Evolutionary conservation across 345 rosid genomes (phyloP), one percentile per base, ranked within the genome.

Genomic region (Pugionium dolabratum): DNA sequence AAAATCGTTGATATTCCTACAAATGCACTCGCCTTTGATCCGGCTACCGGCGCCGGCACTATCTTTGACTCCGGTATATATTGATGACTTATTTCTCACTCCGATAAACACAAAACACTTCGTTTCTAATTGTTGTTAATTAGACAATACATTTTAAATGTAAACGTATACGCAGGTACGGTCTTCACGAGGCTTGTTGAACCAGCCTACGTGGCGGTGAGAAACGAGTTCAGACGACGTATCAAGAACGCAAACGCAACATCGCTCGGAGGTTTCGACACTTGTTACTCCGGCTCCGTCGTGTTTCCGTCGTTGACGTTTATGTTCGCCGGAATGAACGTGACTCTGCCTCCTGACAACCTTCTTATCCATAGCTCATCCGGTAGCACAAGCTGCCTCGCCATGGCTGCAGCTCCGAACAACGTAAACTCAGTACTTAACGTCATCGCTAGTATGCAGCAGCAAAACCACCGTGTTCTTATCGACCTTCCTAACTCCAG

Each of bases 381-480:
- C 5, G 89, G 95, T 10, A 78, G 80, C 86, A 78, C 61, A 70
- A 71, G 89, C 43, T 94, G 99, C 65, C 67, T 94, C 30, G 99
- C 99, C 42, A 85, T 94, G 89, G 97, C 96, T 0, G 79, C 91
- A 4, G 85, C 99, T 10, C 96, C 97, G 0, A 83, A 71, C 33
- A 90, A 88, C 10, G 91, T 93, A 32, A 94, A 88, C 70, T 90
- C 95, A 0, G 96, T 84, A 57, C 86, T 94, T 8, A 94, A 90
- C 50, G 96, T 94, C 30, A 85, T 90, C 3, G 99, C 99, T 54
- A 90, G 79, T 65, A 88, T 94, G 97, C 97, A 94, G 85, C 99
- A 90, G 45, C 99, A 90, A 78, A 94, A 94, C 76, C 97, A 90
- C 34, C 80, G 99, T 68, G 56, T 88, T 8, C 86, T 94, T 25